Conservation (phyloP, 108 stramenopile genomes). For the Nitzschia sp. region DNA sequence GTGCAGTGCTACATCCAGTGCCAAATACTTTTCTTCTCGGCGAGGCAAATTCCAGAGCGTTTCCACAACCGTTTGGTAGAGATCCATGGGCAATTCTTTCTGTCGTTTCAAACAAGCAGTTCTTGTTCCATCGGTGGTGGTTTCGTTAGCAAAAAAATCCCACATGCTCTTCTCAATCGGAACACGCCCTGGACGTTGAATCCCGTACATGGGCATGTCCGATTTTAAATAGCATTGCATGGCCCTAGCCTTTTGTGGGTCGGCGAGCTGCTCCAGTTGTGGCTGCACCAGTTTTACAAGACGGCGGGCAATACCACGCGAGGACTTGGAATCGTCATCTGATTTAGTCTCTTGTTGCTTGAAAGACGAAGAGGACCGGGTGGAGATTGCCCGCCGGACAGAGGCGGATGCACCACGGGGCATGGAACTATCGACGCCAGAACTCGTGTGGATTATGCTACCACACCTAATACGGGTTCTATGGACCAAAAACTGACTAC, state of each 20-base stretch:
- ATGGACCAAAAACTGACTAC: too few species aligned
- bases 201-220: slow-evolving; percentile 13
- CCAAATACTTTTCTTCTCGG: slow-evolving; percentile 23
- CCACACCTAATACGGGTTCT: too few species aligned
- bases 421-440: too few species aligned
- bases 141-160: not conserved
- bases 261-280: not conserved
- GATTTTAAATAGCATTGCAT: slow-evolving; percentile 16
- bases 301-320: not conserved
- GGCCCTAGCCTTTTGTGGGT: not conserved
- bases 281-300: not conserved
- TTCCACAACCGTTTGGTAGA: not conserved
- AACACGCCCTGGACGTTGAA: slow-evolving; percentile 6
- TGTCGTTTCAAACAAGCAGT: not conserved
- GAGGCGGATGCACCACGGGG: too few species aligned
- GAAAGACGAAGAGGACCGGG: too few species aligned
- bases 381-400: too few species aligned
- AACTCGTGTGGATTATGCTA: too few species aligned
- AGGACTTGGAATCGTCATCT: too few species aligned
- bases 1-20: slow-evolving; percentile 20
- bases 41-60: slow-evolving; percentile 11
- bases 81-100: not conserved
- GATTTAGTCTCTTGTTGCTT: too few species aligned
- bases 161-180: slow-evolving; percentile 9
- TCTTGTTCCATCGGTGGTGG: not conserved